Evolutionary conservation across 768 basidiomycete genomes (phyloP), one percentile per base, ranked within the genome.

Genomic region (Naganishia antarctica): DNA sequence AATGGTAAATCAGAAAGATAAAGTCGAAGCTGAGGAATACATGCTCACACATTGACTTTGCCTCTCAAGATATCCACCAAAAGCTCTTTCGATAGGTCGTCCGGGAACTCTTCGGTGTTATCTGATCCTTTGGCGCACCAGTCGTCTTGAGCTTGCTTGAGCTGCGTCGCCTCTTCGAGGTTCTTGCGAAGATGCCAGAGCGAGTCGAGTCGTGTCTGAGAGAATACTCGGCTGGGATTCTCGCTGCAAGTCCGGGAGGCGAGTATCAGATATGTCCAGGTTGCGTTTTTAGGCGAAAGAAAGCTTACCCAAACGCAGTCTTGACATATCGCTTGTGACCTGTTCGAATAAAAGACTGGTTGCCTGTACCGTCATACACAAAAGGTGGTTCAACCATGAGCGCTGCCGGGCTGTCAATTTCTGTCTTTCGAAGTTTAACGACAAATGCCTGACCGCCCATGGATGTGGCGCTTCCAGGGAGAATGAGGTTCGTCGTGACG

Each of bases 241-340:
- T 73, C 73, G 83, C 28, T 16, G 15, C 15, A 15, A 9, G 32
- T 11, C 23, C 23, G 37, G 53, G 23, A 41, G 9, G 31, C 9
- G 1, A 57, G 1, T 15, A 32, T 6, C 75, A 44, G 47, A 53
- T 63, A 7, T 40, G 32, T 41, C 11, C 53, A 40, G 40, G 31
- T 26, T 49, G 48, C 23, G 28, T 37, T 29, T 44, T 9, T 15
- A 29, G 5, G 26, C 29, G 18, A 31, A 28, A 48, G 13, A 23
- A 18, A 29, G 25, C 34, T 71, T 57, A 16, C 53, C 53, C 53
- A 40, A 44, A 73, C 79, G 13, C 63, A 4, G 72, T 87, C 84
- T 90, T 90, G 83, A 90, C 87, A 68, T 90, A 87, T 64, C 88
- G 79, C 86, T 87, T 89, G 31, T 85, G 79, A 18, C 83, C 81